Evolutionary conservation across 192 early-diverging fungal genomes (phyloP), one percentile per base, ranked within the genome.

Genomic region (Spizellomyces sp.): DNA sequence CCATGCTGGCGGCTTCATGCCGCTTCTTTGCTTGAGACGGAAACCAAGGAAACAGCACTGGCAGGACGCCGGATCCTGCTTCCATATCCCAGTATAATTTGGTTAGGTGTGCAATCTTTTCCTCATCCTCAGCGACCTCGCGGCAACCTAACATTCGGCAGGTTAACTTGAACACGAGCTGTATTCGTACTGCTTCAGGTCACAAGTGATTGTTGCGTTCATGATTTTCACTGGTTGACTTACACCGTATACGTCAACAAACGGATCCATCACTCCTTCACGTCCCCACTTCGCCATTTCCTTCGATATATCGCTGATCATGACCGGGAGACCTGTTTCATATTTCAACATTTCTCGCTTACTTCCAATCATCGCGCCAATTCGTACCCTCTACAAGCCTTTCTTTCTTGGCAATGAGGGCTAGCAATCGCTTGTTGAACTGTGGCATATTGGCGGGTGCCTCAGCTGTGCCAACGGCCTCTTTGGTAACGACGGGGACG

Each of bases 41-140:
- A 54, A 54, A 54, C 50, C 50, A 54, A 2, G 50, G 50, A 19
- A 54, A 54, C 1, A 54, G 50, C 12, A 54, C 50, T n/a, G 50
- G 50, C 50, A 54, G 17, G 17, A 54, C 50, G 14, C 14, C 50
- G 50, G 50, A 54, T 54, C 50, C 50, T n/a, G 14, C 50, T 19
- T 54, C 50, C 17, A 54, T n/a, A 54, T 54, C 50, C 50, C 50
- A 54, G 50, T 54, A 54, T n/a, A 54, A 19, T 54, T 54, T 19
- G 17, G 50, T 54, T 19, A 54, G 17, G 14, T 19, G 50, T 19
- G 12, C 14, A 12, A 54, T n/a, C 17, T 54, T 54, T 4, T 2
- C 50, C 50, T 54, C 50, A 54, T 54, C 50, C 17, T 54, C 50
- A 12, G 17, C 50, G 17, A 54, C 4, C 50, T 54, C 50, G 17